A percentile compares a stretch with the other conserved stretches of the same genome.
Evolutionary conservation across 2,329 filamentous ascomycete genomes (phyloP).

Genomic region (Talaromyces funiculosus): DNA sequence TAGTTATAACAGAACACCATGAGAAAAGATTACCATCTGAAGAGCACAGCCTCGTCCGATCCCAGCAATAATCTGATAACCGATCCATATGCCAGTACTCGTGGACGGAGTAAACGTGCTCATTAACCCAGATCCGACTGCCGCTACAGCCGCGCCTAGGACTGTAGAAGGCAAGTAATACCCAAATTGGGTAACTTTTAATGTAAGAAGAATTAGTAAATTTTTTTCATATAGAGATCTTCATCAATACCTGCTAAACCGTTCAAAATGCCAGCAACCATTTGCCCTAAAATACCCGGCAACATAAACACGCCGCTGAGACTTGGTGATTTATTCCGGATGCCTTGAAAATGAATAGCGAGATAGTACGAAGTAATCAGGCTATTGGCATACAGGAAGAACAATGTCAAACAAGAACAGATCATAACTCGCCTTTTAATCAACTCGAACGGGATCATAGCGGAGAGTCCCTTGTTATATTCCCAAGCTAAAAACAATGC

Average conservation of each 20-base stretch:
- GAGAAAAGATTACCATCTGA: not conserved
- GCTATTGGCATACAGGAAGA: not conserved
- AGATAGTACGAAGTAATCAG: conserved; percentile 2
- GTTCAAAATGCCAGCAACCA: not conserved
- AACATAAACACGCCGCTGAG: not conserved
- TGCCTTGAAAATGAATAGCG: conserved; percentile 1
- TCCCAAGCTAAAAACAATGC: conserved; percentile 34
- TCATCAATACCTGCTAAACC: not conserved
- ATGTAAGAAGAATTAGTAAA: no score
- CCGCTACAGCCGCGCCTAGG: not conserved
- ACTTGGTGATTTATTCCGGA: not conserved
- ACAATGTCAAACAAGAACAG: not conserved
- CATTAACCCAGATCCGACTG: not conserved
- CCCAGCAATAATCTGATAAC: not conserved
- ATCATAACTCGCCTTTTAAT: not conserved
- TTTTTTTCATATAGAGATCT: not conserved
- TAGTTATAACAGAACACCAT: not conserved
- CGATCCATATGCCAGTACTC: not conserved
- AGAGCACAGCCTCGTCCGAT: no score
- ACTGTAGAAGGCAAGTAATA: conserved; percentile 6
- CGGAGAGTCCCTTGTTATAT: conserved; percentile 27
- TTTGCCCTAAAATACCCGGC: not conserved
- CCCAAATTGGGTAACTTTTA: not conserved
- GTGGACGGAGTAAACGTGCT: not conserved
- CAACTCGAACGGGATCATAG: conserved; percentile 31